A percentile compares a stretch with the other conserved stretches of the same genome.
Evolutionary conservation across 371 early-diverging fungal genomes (phyloP).

Genomic region (Mortierella sp.): DNA sequence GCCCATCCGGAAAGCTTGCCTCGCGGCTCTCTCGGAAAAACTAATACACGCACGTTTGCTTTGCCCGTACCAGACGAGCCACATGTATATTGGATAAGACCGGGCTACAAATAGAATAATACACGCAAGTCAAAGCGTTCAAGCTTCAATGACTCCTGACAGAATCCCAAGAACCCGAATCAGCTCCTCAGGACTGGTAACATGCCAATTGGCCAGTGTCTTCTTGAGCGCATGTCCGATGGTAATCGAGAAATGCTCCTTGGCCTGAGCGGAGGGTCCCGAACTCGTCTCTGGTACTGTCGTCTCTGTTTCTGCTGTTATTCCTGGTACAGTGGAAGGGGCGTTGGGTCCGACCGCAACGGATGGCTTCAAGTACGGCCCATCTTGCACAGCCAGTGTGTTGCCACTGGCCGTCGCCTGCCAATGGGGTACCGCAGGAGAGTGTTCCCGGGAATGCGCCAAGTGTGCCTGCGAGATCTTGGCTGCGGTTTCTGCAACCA

Average conservation of each 20-base stretch:
- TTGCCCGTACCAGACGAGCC: no score
- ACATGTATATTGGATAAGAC: no score
- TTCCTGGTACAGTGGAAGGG: neutral
- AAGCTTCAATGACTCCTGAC: no score
- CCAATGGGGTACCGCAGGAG: conserved; percentile 4
- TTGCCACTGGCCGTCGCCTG: neutral
- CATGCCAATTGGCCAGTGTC: conserved; percentile 84
- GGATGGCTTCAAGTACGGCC: conserved; percentile 2
- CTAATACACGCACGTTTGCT: no score
- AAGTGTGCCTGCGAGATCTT: conserved; percentile 34
- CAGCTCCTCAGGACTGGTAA: conserved; percentile 65
- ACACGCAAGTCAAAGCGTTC: no score
- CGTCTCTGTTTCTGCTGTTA: no score
- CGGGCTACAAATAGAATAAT: no score
- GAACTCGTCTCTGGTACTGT: no score
- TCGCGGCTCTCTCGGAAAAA: no score
- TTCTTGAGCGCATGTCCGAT: conserved; percentile 78
- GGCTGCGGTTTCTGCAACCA: conserved; percentile 38
- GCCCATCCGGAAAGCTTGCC: no score
- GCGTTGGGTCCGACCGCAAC: neutral
- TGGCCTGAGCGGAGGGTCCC: conserved; percentile 59
- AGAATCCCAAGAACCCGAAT: conserved; percentile 58
- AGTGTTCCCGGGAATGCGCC: conserved; percentile 24
- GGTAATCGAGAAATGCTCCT: conserved; percentile 74
- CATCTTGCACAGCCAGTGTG: conserved; percentile 4